Evolutionary conservation across 441 rosid species (phyloP), one percentile per base, ranked within the genome.

Genomic region (Erysimum cheiri): DNA sequence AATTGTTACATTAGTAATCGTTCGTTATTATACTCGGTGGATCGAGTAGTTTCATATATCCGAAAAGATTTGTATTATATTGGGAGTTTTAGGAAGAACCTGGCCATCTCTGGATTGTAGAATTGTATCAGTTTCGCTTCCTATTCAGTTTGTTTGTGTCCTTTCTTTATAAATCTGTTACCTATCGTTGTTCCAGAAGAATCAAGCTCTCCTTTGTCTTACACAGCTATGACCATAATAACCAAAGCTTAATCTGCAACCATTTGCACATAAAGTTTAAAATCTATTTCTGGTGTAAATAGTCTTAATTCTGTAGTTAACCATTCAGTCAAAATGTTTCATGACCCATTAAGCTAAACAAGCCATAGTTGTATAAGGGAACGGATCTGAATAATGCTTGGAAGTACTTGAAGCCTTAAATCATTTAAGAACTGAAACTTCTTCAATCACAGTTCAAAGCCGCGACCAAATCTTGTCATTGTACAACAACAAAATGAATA

Each of bases 31-130:
- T 67, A 8, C 72, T 73, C 67, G 72, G 60, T 67, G 75, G 74
- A 70, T 53, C 56, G 68, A 73, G 73, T 60, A 67, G 64, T 68
- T 74, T 68, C 70, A 31, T 60, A 19, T 22, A 64, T 69, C 43
- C 57, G 58, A 68, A 19, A 57, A 55, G 74, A 75, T 75, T 68
- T 75, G 78, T 75, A 75, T 63, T 69, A 75, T 75, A 75, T 69
- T 75, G 66, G 74, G 73, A 47, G 78, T 68, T 74, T 61, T 74
- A 68, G 69, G 44, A 61, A 36, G 64, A 32, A 46, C 50, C 11
- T 67, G 62, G 67, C 47, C 31, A 60, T 66, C 47, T 61, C 26
- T 67, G 69, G 59, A 74, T 63, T 75, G 39, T 69, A 56, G 53
- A 69, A 48, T 49, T 63, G 74, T 75, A 75, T 69, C 74, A 55